A percentile compares a stretch with the other conserved stretches of the same genome.
These are phyloP conservation scores for Selenicereus undatus DNA, from an alignment of 148 eudicot species.

Conservation along the genomic window DNA sequence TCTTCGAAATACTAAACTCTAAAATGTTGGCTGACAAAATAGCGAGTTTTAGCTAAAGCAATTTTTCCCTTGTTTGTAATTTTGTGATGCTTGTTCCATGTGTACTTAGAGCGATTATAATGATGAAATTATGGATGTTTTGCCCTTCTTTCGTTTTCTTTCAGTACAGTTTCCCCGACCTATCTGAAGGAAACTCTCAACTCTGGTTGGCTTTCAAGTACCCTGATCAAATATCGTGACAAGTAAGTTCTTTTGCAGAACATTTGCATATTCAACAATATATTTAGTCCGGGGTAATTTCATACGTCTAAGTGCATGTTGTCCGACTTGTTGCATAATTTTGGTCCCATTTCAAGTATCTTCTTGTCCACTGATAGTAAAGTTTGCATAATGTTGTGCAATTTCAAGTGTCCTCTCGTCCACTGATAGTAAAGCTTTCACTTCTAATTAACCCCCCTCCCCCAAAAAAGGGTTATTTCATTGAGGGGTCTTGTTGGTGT, in stretches of 20 bases:
- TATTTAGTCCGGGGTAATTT: background rate
- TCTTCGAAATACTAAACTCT: background rate
- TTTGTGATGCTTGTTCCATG: background rate
- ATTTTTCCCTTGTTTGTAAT: background rate
- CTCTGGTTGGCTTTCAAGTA: conserved; percentile 86
- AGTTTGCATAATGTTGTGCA: background rate
- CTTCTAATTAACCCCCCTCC: too few relatives aligned
- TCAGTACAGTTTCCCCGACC: conserved; percentile 89
- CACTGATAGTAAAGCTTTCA: background rate
- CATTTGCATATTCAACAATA: background rate
- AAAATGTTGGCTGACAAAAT: background rate
- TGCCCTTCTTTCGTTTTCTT: conserved; percentile 22
- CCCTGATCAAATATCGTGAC: conserved; percentile 56
- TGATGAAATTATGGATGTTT: conserved; percentile 19
- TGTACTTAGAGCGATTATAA: conserved; percentile 2
- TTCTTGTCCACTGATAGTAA: background rate
- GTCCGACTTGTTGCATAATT: background rate
- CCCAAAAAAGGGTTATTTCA: background rate
- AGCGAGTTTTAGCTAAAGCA: background rate
- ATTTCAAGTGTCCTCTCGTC: background rate
- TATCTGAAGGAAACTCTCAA: conserved; percentile 76
- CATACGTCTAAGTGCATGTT: background rate
- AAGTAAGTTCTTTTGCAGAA: conserved; percentile 46
- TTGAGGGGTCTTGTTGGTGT: background rate
- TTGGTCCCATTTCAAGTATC: background rate